Percentiles rank a stretch among this genome's conserved stretches.
These are phyloP conservation scores for Rutstroemia sp. DNA, from an alignment of 2,329 filamentous ascomycete genomes.

Conservation along the genomic window DNA sequence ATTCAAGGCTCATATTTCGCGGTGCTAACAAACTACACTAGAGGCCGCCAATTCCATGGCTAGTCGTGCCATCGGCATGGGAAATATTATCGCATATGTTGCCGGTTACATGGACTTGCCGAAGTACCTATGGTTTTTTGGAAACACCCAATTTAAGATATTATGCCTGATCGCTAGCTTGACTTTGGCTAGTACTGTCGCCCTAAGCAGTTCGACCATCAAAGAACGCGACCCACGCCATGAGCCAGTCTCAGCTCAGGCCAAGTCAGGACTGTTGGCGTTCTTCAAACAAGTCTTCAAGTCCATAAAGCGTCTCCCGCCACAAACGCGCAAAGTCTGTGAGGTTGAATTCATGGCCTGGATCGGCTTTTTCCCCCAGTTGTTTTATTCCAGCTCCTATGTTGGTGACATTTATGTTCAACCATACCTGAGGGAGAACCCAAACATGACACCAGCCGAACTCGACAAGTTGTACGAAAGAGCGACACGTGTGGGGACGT, in stretches of 20 bases:
- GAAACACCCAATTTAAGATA: conserved; percentile 85
- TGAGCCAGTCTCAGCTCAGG: conserved; percentile 54
- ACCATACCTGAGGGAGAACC: conserved; percentile 69
- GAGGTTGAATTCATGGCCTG: conserved; percentile 78
- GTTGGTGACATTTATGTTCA: conserved; percentile 90
- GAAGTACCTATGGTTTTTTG: conserved; percentile 67
- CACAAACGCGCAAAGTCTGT: conserved; percentile 77
- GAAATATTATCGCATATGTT: conserved; percentile 85
- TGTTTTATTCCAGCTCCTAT: conserved; percentile 93
- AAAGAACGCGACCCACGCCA: conserved; percentile 73
- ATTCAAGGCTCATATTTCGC: no score
- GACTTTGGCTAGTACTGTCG: conserved; percentile 60
- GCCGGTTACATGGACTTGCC: conserved; percentile 80
- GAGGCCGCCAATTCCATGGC: conserved; percentile 85
- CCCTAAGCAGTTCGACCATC: conserved; percentile 62
- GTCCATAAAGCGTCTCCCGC: conserved; percentile 71
- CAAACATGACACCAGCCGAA: conserved; percentile 67
- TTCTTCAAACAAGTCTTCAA: conserved; percentile 76
- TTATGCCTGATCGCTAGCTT: conserved; percentile 80
- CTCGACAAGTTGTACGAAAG: conserved; percentile 75
- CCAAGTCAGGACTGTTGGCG: conserved; percentile 58
- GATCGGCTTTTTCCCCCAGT: conserved; percentile 92
- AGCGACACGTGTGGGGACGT: conserved; percentile 80
- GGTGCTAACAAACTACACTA: conserved; percentile 5
- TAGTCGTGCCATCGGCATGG: conserved; percentile 74